Percentiles rank a stretch among this genome's conserved stretches.
Conservation (phyloP, 108 stramenopile genomes). For the Tribonema minus region DNA sequence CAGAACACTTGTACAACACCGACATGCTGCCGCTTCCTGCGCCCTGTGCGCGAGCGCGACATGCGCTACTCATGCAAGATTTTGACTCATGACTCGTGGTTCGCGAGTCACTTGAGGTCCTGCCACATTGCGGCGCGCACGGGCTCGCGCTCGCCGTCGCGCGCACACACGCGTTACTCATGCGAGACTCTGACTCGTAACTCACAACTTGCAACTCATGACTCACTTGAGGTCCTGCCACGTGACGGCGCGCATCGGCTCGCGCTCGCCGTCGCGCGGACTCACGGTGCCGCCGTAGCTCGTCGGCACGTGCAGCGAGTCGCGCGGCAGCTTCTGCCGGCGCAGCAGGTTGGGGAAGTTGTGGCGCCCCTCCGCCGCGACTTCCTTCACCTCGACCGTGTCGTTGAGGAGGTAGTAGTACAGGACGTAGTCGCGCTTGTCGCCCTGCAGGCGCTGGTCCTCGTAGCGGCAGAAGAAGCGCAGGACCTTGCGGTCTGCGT, state of each 20-base stretch:
- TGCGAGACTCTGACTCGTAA: no score
- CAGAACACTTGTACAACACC: no score
- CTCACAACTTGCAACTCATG: no score
- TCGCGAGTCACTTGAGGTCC: no score
- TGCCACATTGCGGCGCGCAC: conserved; percentile 30
- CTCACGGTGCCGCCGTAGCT: conserved; percentile 9
- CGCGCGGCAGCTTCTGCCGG: conserved; percentile 42
- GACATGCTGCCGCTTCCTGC: no score
- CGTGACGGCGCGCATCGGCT: conserved; percentile 24
- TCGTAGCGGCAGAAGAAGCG: conserved; percentile 56
- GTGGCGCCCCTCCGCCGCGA: conserved; percentile 30
- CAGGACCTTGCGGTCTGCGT: conserved; percentile 50
- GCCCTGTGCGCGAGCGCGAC: no score
- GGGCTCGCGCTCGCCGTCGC: conserved; percentile 28
- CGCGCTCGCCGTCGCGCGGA: conserved; percentile 19
- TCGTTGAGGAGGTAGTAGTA: conserved; percentile 57
- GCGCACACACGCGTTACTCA: no score
- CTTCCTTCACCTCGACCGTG: conserved; percentile 58
- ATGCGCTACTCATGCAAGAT: no score
- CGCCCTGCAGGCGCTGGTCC: conserved; percentile 54
- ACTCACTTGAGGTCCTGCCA: conserved; percentile 33
- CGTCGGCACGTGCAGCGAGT: conserved; percentile 35
- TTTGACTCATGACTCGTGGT: no score
- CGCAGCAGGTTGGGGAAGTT: conserved; percentile 42
- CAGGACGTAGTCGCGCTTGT: conserved; percentile 50